A percentile compares a stretch with the other conserved stretches of the same genome.
Evolutionary conservation across 768 basidiomycete species (phyloP).

Genomic region (Mycena alexandri): DNA sequence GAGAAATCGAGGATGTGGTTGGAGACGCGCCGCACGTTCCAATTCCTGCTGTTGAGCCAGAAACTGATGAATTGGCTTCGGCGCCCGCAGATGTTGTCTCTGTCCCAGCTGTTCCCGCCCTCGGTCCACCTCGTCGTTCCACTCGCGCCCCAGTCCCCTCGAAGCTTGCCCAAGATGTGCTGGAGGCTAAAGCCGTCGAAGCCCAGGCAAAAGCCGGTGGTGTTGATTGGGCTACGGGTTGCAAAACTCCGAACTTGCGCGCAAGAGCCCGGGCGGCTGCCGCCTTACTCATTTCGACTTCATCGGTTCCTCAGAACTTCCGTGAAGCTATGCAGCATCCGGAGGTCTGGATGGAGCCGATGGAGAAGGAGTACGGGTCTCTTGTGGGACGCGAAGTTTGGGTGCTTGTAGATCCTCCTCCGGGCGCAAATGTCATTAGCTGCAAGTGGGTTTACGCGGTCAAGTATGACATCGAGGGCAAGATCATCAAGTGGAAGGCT

Average conservation of each 20-base stretch:
- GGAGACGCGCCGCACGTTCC: conserved; percentile 20
- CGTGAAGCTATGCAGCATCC: neutral
- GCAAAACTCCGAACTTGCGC: too few relatives aligned
- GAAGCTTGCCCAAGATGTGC: too few relatives aligned
- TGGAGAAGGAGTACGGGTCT: conserved; percentile 21
- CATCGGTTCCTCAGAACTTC: too few relatives aligned
- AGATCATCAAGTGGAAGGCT: conserved; percentile 25
- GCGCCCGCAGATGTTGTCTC: neutral
- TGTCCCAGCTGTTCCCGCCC: neutral
- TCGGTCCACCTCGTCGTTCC: neutral
- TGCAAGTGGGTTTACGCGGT: conserved; percentile 48
- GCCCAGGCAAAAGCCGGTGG: too few relatives aligned
- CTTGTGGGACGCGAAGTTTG: conserved; percentile 39
- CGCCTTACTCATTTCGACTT: too few relatives aligned
- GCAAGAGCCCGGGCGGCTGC: too few relatives aligned
- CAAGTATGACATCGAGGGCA: conserved; percentile 46
- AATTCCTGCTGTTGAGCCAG: neutral
- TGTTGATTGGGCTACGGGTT: too few relatives aligned
- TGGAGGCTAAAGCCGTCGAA: too few relatives aligned
- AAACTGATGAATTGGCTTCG: neutral
- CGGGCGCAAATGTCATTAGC: conserved; percentile 8
- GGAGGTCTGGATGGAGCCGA: conserved; percentile 31
- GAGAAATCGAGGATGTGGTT: neutral
- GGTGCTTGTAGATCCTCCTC: conserved; percentile 37
- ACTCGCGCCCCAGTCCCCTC: too few relatives aligned